Evolutionary conservation across 2,329 filamentous ascomycete species (phyloP), one percentile per base, ranked within the genome.

Genomic region (Pseudocercospora pini-densiflorae): DNA sequence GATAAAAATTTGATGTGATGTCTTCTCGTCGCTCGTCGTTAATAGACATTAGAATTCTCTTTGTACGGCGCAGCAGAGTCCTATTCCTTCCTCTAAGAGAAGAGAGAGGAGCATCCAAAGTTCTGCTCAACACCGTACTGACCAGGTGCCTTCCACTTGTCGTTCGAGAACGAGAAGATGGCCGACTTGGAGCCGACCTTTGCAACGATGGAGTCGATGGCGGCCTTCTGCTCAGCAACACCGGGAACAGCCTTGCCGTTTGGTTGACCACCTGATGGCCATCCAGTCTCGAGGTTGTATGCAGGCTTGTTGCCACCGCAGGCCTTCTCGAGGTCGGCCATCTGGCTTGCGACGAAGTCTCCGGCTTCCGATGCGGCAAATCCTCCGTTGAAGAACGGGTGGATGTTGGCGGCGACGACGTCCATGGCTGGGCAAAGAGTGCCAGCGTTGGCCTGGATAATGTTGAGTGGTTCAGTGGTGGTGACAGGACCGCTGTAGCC

Each of bases 271-370:
- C 78, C 72, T 62, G 83, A 89, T 71, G 94, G 94, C 93, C 94
- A 98, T 75, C 94, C 94, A 64, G 91, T 92, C 89, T 98, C 94
- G 73, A 96, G 85, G 82, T 94, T 92, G 84, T 92, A 88, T 72
- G 89, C 90, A 43, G 87, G 82, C 84, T 91, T 91, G 77, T 68
- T 63, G 45, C 86, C 86, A 47, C 84, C 78, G 87, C 94, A 98
- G 73, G 92, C 82, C 73, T 79, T 78, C 77, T 88, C 82, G 69
- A 97, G 89, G 71, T 92, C 84, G 55, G 88, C 82, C 71, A 97
- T 87, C 86, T 97, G 89, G 74, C 84, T 77, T 71, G 85, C 81
- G 74, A 94, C 91, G 79, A 97, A 97, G 61, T 83, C 78, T 77
- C 94, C 94, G 63, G 94, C 93, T 59, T 86, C 76, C 3, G 81